Base-by-base conservation (phyloP, 2,329 filamentous ascomycete genomes). In the Raffaelea albimanens region DNA sequence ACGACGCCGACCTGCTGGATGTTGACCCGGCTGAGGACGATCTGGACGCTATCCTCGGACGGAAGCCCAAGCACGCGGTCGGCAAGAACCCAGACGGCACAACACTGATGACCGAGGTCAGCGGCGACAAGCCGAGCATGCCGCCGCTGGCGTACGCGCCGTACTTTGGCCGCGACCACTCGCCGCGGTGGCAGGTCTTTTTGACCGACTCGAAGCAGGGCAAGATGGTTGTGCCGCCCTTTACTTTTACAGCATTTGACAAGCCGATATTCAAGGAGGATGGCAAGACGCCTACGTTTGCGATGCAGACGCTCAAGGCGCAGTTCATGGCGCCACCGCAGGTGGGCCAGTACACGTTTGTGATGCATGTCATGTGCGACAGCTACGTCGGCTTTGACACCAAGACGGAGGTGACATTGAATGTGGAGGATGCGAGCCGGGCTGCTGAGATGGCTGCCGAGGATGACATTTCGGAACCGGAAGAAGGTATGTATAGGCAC, bases 401-500 rank as follows among this genome's bases (percentile, higher is more conserved):
- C 44, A 93, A 89, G 74, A 80, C 87, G 73, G 88, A 96, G 60
- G 87, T 95, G 23, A 89, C 86, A 2, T 75, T 98, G 46, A 78
- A 85, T 23, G 88, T 98, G 9, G 89, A 95, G 59, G 90, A 97
- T 58, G 83, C 87, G 31, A 85, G 80, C 65, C 93, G 91, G 69
- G 90, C 87, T 5, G 83, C 79, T 19, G 78, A 84, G 56, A 82
- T 95, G 61, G 78, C 80, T 45, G 85, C 82, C 43, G 89, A 96
- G 56, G 93, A 95, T 58, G 93, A 98, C 50, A 98, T 98, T 56
- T 95, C 87, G 62, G 93, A 98, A 64, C 93, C 94, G 33, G 93
- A 97, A 54, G 93, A 98, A 73, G 93, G 93, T 95, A 75, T 72
- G 83, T 72, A 43, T 39, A 38, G 48, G 38, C 34, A 16, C 18